Conservation (phyloP, 1,139 yeast genomes). For the Suhomyces atakaporum region DNA sequence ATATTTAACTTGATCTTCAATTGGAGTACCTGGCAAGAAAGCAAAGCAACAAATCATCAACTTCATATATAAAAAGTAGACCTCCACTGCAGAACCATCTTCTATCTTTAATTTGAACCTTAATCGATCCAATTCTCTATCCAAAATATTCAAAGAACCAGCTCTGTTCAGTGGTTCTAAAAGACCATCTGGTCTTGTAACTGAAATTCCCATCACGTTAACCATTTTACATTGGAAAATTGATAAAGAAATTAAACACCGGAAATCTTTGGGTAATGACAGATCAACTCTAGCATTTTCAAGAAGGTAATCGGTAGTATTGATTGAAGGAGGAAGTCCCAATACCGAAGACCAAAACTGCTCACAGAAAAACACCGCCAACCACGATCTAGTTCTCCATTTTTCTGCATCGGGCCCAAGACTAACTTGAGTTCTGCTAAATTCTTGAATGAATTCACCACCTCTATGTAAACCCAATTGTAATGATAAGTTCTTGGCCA, state of each 20-base stretch:
- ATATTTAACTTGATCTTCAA: conserved; percentile 83
- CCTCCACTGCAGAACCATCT: conserved; percentile 69
- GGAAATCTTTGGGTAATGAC: conserved; percentile 66
- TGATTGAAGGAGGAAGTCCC: conserved; percentile 84
- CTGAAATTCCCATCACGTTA: conserved; percentile 84
- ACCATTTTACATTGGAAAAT: conserved; percentile 84
- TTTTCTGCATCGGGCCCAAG: conserved; percentile 85
- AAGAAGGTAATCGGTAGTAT: conserved; percentile 75
- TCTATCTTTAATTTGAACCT: conserved; percentile 62
- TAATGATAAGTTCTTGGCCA: conserved; percentile 80
- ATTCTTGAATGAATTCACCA: conserved; percentile 81
- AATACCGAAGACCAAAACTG: conserved; percentile 88
- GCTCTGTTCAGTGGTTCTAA: conserved; percentile 84
- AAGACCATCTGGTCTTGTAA: conserved; percentile 87
- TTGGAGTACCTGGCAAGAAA: conserved; percentile 86
- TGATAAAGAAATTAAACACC: conserved; percentile 71
- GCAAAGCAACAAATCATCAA: conserved; percentile 88
- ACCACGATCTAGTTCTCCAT: conserved; percentile 95
- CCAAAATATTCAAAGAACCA: conserved; percentile 72
- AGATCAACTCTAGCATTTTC: conserved; percentile 77
- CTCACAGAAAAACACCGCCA: conserved; percentile 83
- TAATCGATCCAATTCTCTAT: conserved; percentile 74
- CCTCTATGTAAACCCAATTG: conserved; percentile 95
- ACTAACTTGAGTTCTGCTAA: conserved; percentile 84
- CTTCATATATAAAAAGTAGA: conserved; percentile 75